Base-by-base conservation (phyloP, 371 early-diverging fungal genomes). In the Aphelidium insulamus region DNA sequence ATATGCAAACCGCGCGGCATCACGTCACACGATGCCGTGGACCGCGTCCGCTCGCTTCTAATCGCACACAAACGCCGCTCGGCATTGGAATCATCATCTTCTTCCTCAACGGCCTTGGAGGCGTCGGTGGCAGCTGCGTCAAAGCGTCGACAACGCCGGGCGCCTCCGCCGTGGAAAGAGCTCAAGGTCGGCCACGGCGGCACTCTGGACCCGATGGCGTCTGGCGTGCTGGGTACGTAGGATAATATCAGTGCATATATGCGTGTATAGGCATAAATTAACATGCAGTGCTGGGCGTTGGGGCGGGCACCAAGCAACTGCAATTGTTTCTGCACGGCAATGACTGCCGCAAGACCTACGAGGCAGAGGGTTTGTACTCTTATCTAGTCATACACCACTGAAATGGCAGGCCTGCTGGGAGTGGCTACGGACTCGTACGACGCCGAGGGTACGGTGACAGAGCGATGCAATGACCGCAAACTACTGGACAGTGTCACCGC, bases 181-280 rank as follows among this genome's bases (percentile, higher is more conserved):
- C 12, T 62, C 24, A 62, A 62, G 36, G 45, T 59, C 25, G 69
- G 69, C 0, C 69, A 69, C 40, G 69, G 68, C 1, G 69, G 69
- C 16, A 69, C 69, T 0, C 38, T 69, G 32, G 64, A 63, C 45
- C 64, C 64, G 6, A 36, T 63, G 36, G 64, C 61, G 14, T 50
- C 54, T 35, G 64, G 64, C 23, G 54, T 59, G 12, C 30, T 61
- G 12, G 53, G 60, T 55, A 37, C 23, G 4, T 17, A 12, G 9
- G 10, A 6, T 19, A 5, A 21, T 15, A 43, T 2, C 26, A 15
- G 15, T 32, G 23, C 4, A 1, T 17, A 2, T 21, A 29, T 5
- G 30, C 15, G 14, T 21, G 18, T 9, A 11, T 24, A 21, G n/a
- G 28, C 26, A 23, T 10, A 21, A 2, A 25, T 15, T 10, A 7